phyloP scores from a whole-genome alignment of 495 filamentous ascomycete genomes.

The Xylaria venustula region DNA sequence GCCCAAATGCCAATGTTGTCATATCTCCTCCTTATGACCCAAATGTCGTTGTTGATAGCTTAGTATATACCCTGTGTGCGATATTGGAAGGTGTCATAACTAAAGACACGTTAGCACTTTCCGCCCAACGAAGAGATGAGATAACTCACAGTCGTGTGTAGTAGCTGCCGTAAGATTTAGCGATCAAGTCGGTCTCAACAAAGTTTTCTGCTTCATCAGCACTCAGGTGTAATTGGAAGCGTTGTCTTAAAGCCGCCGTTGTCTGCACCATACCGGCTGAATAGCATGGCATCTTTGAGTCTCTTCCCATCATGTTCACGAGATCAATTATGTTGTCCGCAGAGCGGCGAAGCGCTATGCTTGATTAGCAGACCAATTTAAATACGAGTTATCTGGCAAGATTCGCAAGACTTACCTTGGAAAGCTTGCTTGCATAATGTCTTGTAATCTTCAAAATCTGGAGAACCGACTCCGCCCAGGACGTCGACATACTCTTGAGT shows the following conservation, averaged over 20 bases:
- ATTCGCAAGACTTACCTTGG: slow-evolving; percentile 51
- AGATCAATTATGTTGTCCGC: slow-evolving; percentile 72
- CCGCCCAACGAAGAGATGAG: neutral
- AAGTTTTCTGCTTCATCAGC: slow-evolving; percentile 70
- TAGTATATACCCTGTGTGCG: slow-evolving; percentile 77
- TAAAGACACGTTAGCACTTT: slow-evolving; percentile 24
- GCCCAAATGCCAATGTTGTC: slow-evolving; percentile 34
- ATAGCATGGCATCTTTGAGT: slow-evolving; percentile 77
- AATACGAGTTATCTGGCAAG: neutral
- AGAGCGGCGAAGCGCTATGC: slow-evolving; percentile 60
- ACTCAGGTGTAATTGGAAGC: slow-evolving; percentile 72
- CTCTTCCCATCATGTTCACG: slow-evolving; percentile 72
- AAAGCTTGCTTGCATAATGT: slow-evolving; percentile 71
- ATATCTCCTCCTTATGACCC: slow-evolving; percentile 17
- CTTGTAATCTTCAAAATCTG: slow-evolving; percentile 65
- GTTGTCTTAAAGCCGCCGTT: slow-evolving; percentile 58
- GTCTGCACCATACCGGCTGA: slow-evolving; percentile 61
- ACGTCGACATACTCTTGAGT: slow-evolving; percentile 78
- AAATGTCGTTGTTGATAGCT: slow-evolving; percentile 11
- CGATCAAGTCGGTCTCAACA: slow-evolving; percentile 69
- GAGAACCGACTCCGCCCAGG: slow-evolving; percentile 62
- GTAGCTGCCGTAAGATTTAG: slow-evolving; percentile 70
- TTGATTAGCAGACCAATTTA: neutral
- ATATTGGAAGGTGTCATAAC: slow-evolving; percentile 80
- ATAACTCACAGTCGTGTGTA: slow-evolving; percentile 67